Evolutionary conservation across 2,329 filamentous ascomycete genomes (phyloP), one percentile per base, ranked within the genome.

Genomic region (Hypomyces rosellus): DNA sequence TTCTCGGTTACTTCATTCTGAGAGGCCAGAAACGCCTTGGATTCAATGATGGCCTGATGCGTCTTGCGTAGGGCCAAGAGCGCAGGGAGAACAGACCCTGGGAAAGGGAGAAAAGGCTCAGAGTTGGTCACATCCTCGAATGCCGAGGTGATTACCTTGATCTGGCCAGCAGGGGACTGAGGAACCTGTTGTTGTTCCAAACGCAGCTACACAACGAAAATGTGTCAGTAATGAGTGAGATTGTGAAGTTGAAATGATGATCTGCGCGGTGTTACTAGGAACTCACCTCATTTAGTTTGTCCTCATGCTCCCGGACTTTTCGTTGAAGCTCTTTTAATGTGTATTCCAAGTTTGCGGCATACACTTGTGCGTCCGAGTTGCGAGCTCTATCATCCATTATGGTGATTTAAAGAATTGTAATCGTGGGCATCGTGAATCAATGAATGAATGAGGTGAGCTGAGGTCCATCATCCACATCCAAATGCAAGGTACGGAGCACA

Each of bases 21-120:
- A 4, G 70, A 64, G 4, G 65, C 62, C 12, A 88, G 74, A 48
- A 82, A 82, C 16, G 72, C 69, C 56, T 80, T 82, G 15, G 83
- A 85, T 57, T 88, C 83, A 52, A 75, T 66, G 45, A 87, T 78
- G 14, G 82, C 82, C 50, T 78, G 74, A 51, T 84, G 77, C 3
- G 85, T 83, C 59, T 79, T 82, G 46, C 85, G 82, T 48, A 89
- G 68, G 5, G 88, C 87, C 38, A 93, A 64, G 4, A 95, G 72
- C 6, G 84, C 81, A 3, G 88, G 86, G 6, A 93, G 67, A 5
- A 84, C 74, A 16, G 88, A 92, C 45, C 77, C 80, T 9, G 80
- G 71, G 20, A 76, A 73, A 3, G 88, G 88, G 18, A 92, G 70
- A 57, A 82, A 81, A 8, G 85, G 84, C 46, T 83, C 76, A 13